These are phyloP conservation scores for Aspergillus cejpii DNA, from an alignment of 2,329 filamentous ascomycete genomes.

Conservation along the genomic window DNA sequence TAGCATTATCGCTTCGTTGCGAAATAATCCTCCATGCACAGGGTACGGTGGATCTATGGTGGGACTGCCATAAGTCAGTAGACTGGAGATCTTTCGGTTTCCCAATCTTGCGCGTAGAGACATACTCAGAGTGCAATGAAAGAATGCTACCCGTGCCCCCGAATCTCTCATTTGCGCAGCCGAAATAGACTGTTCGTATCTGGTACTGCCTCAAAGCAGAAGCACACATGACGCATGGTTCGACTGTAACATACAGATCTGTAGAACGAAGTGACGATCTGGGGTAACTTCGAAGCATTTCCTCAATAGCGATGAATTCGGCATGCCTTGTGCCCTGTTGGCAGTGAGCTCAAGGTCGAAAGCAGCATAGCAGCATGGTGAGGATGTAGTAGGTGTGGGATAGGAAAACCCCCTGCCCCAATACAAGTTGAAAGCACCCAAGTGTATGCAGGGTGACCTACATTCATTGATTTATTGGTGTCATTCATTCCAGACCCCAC, in stretches of 20 bases:
- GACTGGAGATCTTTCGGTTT: slow-evolving; percentile 2
- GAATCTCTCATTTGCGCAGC: slow-evolving; percentile 93
- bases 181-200: slow-evolving; percentile 87
- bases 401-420: too few relatives aligned
- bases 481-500: slow-evolving; percentile 95
- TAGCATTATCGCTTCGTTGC: slow-evolving; percentile 87
- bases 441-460: slow-evolving; percentile 26
- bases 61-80: slow-evolving; percentile 42
- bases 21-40: slow-evolving; percentile 78
- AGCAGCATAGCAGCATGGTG: not conserved
- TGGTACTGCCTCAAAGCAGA: slow-evolving; percentile 81
- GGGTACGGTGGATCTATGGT: slow-evolving; percentile 73
- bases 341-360: slow-evolving; percentile 27
- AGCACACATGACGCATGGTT: slow-evolving; percentile 98
- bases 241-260: slow-evolving; percentile 91
- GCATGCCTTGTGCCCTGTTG: slow-evolving; percentile 86
- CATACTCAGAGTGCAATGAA: slow-evolving; percentile 66
- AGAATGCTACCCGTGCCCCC: slow-evolving; percentile 93
- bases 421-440: not conserved
- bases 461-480: slow-evolving; percentile 76
- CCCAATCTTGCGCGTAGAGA: slow-evolving; percentile 15
- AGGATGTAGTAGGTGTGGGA: too few relatives aligned
- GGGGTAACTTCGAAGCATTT: slow-evolving; percentile 59
- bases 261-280: slow-evolving; percentile 64
- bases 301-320: slow-evolving; percentile 79